Evolutionary conservation across 441 rosid species (phyloP), one percentile per base, ranked within the genome.

Genomic region (Francoa sonchifolia): DNA sequence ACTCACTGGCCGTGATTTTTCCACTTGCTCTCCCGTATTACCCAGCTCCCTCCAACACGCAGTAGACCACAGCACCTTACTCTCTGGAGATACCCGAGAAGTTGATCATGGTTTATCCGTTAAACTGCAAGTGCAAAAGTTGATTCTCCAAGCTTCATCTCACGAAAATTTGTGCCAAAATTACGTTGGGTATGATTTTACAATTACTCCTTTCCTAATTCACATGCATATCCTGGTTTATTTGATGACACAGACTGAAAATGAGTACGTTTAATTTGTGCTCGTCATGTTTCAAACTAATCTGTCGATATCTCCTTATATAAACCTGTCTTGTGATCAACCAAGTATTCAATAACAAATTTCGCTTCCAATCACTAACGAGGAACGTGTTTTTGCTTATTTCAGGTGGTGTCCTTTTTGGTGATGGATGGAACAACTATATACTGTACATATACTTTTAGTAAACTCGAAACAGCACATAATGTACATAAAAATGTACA

Each of bases 341-440:
- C n/a, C n/a, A n/a, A n/a, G n/a, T n/a, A n/a, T n/a, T n/a, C n/a
- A n/a, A n/a, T n/a, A n/a, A n/a, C n/a, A n/a, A n/a, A n/a, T n/a
- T n/a, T n/a, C n/a, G n/a, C n/a, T n/a, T n/a, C n/a, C n/a, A n/a
- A n/a, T n/a, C n/a, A n/a, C n/a, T n/a, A n/a, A n/a, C n/a, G n/a
- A n/a, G n/a, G n/a, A 17, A 16, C 36, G 25, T 19, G n/a, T 9
- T 2, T 11, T 6, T 21, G 8, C 9, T 39, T 21, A 47, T 59
- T 47, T 57, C 71, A 87, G 97, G 82, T 87, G 97, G 97, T 87
- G 97, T 44, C 94, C 97, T 8, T 87, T 87, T 63, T 87, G 97
- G 97, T 87, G 76, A 82, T n/a, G n/a, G n/a, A 36, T 13, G 8
- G 40, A 31, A 17, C 7, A 23, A 30, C 17, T 35, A 21, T 14